phyloP scores from a whole-genome alignment of 1,139 yeast genomes.

The Arxiozyma telluris region DNA sequence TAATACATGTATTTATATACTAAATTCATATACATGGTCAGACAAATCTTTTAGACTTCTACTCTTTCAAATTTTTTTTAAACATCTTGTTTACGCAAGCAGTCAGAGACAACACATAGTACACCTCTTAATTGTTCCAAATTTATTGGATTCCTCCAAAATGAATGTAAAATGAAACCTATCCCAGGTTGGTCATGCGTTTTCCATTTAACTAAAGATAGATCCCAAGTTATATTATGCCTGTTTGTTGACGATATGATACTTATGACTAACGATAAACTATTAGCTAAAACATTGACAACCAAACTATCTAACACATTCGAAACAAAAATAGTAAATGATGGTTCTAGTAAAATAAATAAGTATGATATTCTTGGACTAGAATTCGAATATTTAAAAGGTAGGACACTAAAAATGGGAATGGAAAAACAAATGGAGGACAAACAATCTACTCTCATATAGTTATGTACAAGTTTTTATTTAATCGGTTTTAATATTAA shows the following conservation, averaged over 20 bases:
- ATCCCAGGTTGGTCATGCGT: conserved; percentile 8
- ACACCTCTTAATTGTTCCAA: too few species aligned
- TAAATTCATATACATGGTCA: too few species aligned
- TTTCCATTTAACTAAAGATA: background rate
- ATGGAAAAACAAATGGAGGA: conserved; percentile 5
- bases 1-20: too few species aligned
- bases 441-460: too few species aligned
- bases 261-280: background rate
- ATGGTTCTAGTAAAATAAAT: background rate
- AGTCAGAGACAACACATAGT: too few species aligned
- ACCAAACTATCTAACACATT: background rate
- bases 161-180: conserved; percentile 3
- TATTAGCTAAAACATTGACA: background rate
- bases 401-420: conserved; percentile 2
- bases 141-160: conserved; percentile 2
- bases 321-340: conserved; percentile 4
- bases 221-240: background rate
- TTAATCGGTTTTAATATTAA: too few species aligned
- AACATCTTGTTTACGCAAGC: too few species aligned
- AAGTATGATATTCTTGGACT: conserved; percentile 8
- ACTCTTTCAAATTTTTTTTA: too few species aligned
- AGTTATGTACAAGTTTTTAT: too few species aligned
- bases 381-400: conserved; percentile 4
- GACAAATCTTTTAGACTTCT: too few species aligned
- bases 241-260: too few species aligned